Percentiles rank a stretch among this genome's conserved stretches.
phyloP scores from a whole-genome alignment of 441 rosid species.

The Capsella rubella region DNA sequence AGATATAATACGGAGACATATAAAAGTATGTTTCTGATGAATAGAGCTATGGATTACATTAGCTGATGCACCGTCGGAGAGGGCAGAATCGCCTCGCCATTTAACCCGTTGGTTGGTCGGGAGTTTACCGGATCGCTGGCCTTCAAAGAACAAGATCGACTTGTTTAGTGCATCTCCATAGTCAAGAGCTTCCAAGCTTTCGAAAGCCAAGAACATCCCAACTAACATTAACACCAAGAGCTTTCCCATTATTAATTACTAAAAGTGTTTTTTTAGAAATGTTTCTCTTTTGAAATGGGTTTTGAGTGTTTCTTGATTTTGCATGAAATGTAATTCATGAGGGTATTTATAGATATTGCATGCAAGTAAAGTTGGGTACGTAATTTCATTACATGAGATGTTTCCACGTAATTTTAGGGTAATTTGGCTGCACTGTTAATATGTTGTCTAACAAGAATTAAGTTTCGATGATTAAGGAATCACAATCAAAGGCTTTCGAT shows the following conservation, averaged over 20 bases:
- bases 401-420: slow-evolving; percentile 34
- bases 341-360: slow-evolving; percentile 38
- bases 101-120: slow-evolving; percentile 60
- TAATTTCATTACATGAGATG: slow-evolving; percentile 21
- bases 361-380: slow-evolving; percentile 40
- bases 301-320: slow-evolving; percentile 16
- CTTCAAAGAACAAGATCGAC: slow-evolving; percentile 79
- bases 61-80: slow-evolving; percentile 70
- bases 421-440: slow-evolving; percentile 31
- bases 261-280: slow-evolving; percentile 13
- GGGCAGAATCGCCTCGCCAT: slow-evolving; percentile 85
- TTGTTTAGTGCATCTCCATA: slow-evolving; percentile 72
- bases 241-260: slow-evolving; percentile 38
- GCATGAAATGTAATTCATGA: slow-evolving; percentile 31
- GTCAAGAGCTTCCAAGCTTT: slow-evolving; percentile 46
- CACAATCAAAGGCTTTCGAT: slow-evolving; percentile 19
- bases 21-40: not conserved
- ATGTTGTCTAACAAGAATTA: slow-evolving; percentile 24
- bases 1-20: not conserved
- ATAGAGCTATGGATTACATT: slow-evolving; percentile 48
- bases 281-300: slow-evolving; percentile 27
- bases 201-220: slow-evolving; percentile 32
- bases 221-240: slow-evolving; percentile 35
- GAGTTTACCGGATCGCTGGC: slow-evolving; percentile 83
- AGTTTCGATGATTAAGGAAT: slow-evolving; percentile 40